A percentile compares a stretch with the other conserved stretches of the same genome.
Evolutionary conservation across 192 early-diverging fungal genomes (phyloP).

Genomic region (Coemansia sp.): DNA sequence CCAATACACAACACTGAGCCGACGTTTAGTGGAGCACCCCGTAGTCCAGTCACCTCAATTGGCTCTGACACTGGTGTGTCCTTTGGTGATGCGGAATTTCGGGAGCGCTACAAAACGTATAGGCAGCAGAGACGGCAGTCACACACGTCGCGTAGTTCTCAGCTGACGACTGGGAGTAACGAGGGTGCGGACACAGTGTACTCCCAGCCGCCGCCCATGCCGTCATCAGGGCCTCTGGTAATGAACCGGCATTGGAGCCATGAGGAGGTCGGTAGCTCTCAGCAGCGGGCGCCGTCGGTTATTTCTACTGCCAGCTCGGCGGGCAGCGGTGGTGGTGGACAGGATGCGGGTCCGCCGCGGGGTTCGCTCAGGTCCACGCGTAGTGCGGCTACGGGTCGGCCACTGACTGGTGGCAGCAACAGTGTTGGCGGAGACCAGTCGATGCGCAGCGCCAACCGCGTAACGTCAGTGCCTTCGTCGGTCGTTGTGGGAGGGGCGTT

Average conservation of each 20-base stretch:
- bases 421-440: constrained; percentile 15
- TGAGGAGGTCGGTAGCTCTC: constrained; percentile 20
- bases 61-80: constrained; percentile 3
- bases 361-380: constrained; percentile 51
- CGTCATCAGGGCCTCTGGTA: neutral
- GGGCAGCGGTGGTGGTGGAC: constrained; percentile 5
- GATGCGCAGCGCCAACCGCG: constrained; percentile 36
- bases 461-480: constrained; percentile 24
- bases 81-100: constrained; percentile 43
- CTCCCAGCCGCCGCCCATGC: constrained; percentile 7
- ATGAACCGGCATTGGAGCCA: constrained; percentile 37
- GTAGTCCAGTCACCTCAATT: constrained; percentile 1
- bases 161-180: constrained; percentile 47
- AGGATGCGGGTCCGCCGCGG: constrained; percentile 28
- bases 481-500: neutral
- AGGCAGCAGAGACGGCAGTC: constrained; percentile 52
- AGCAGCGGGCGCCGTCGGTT: constrained; percentile 13
- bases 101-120: constrained; percentile 51
- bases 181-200: neutral
- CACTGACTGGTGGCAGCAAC: neutral
- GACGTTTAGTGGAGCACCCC: constrained; percentile 3
- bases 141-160: constrained; percentile 48
- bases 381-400: constrained; percentile 30
- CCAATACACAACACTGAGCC: constrained; percentile 54
- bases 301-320: constrained; percentile 18